Conservation (phyloP, 495 filamentous ascomycete species). For the Neurospora africana region DNA sequence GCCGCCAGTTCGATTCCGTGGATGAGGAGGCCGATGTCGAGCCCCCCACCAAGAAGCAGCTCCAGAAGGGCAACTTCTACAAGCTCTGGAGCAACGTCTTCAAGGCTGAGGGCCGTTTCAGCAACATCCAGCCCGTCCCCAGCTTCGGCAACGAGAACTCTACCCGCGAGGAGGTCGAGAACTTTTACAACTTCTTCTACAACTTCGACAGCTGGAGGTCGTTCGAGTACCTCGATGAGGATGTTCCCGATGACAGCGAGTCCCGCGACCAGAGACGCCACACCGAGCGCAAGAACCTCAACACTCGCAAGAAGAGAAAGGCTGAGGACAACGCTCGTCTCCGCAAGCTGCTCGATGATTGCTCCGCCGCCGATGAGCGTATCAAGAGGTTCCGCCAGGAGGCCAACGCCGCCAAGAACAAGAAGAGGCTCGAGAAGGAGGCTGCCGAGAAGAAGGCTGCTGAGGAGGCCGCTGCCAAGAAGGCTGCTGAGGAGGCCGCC, state of each 20-base stretch:
- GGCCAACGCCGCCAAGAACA: constrained; percentile 86
- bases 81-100: constrained; percentile 86
- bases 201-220: constrained; percentile 96
- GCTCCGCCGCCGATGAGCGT: constrained; percentile 71
- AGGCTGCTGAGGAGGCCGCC: constrained; percentile 75
- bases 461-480: constrained; percentile 66
- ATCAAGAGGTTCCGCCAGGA: constrained; percentile 94
- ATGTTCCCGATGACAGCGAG: constrained; percentile 97
- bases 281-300: constrained; percentile 94
- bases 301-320: constrained; percentile 98
- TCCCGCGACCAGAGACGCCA: constrained; percentile 98
- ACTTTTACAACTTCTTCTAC: constrained; percentile 99
- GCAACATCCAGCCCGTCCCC: constrained; percentile 78
- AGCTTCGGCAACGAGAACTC: constrained; percentile 74
- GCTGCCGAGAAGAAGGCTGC: constrained; percentile 74
- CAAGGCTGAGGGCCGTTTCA: constrained; percentile 85
- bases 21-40: constrained; percentile 89
- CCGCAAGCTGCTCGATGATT: constrained; percentile 79
- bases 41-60: constrained; percentile 81
- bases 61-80: constrained; percentile 78
- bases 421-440: constrained; percentile 82
- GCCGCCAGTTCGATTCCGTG: constrained; percentile 92
- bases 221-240: constrained; percentile 98
- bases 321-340: constrained; percentile 88
- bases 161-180: constrained; percentile 77